Base-by-base conservation (phyloP, 192 early-diverging fungal species). In the Obelidium mucronatum region DNA sequence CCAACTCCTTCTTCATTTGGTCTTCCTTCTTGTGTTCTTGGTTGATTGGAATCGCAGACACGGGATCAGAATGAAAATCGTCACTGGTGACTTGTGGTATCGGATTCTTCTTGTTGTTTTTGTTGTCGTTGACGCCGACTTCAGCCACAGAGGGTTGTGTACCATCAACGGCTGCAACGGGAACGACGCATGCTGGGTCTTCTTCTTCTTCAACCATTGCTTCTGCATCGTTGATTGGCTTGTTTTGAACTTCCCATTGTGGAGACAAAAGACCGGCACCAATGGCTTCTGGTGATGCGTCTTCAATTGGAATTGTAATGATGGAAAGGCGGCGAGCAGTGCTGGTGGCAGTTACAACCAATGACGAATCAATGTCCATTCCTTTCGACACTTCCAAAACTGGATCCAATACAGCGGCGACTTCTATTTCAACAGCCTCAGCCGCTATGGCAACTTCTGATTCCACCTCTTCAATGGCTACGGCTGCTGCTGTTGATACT, bases 1-100 rank as follows among this genome's bases (percentile, higher is more conserved):
- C 72, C 11, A 74, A 39, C 59, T 60, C 35, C n/a, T 30, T 42
- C 44, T n/a, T 33, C 28, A 74, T 24, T 58, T 74, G 72, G 33
- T 74, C 72, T 24, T 48, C 66, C 17, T 51, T 40, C 22, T 68
- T 40, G 15, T 17, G 40, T 51, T 48, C 66, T n/a, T 28, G 34
- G 0, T 19, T 35, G 5, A 28, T 8, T 8, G 6, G 22, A 5
- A 8, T 31, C 8, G 24, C 5, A 13, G 8, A 13, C 11, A 51
- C 48, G 11, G 8, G 11, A 28, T 58, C 30, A 8, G 24, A 22
- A 8, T 8, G 13, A 31, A 58, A 58, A 26, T 58, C 55, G 8
- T 48, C 44, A 17, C 33, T 28, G 19, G 24, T 24, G 13, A 28
- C n/a, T 60, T 60, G 19, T 22, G 62, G 37, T 28, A 30, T 19